Base-by-base conservation (phyloP, 83 land plant species). In the Diphasiastrum complanatum region DNA sequence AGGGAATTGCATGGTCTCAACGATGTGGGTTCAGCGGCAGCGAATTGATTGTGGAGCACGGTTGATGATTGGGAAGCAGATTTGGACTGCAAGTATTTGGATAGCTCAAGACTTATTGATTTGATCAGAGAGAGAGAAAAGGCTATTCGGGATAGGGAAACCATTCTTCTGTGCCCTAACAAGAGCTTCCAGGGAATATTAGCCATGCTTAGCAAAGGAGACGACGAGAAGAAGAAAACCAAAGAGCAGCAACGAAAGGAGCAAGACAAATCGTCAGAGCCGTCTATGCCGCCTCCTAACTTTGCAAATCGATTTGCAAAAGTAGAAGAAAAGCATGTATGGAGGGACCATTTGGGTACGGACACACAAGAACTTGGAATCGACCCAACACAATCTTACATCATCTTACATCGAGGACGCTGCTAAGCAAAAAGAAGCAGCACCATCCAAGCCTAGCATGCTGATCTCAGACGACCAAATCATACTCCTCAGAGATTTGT, bases 141-240 rank as follows among this genome's bases (percentile, higher is more conserved):
- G 60, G 91, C 98, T 25, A 60, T 92, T 24, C 77, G 78, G 52
- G 96, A 92, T 38, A 47, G 91, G 45, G 88, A 92, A 33, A 29
- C 83, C 2, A 69, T 92, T 51, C 75, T 92, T 28, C 81, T 78
- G 33, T 83, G 83, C 55, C 71, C 71, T 45, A 68, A 76, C 35
- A 76, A 84, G 74, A 79, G 83, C 47, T 92, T 92, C 53, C 71
- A 83, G 55, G 60, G 73, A 16, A 71, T 85, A 0, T 49, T 88
- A 5, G 53, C 72, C 5, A 47, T 78, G 14, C 67, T 84, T 25
- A 72, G 64, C 26, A 68, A 59, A 62, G 63, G 85, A 29, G 76
- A 76, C 23, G 91, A 88, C 49, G 95, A 84, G 31, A 75, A 62
- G 51, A 66, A 63, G 45, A 75, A 63, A 57, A 43, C 60, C 23